Evolutionary conservation across 805 yeast species (phyloP).

Genomic region (Yamadazyma philogaea): DNA sequence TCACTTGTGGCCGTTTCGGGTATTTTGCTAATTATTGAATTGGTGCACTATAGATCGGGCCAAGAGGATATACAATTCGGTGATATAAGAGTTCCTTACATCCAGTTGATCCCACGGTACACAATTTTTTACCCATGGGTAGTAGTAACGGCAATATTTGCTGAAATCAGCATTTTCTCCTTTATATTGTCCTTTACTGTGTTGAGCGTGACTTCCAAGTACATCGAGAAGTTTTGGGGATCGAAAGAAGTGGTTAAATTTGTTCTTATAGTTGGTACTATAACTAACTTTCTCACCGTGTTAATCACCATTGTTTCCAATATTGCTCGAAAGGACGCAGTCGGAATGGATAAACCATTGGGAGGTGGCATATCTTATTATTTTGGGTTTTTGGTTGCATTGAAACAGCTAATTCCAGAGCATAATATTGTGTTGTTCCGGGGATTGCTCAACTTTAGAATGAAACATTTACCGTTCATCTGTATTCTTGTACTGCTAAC

Average conservation of each 20-base stretch:
- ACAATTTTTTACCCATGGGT: constrained; percentile 64
- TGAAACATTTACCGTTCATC: constrained; percentile 61
- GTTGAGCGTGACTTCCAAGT: constrained; percentile 40
- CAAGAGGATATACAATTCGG: constrained; percentile 22
- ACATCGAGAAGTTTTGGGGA: constrained; percentile 54
- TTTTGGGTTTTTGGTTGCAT: constrained; percentile 54
- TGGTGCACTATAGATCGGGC: constrained; percentile 16
- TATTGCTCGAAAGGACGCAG: constrained; percentile 31
- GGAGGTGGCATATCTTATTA: constrained; percentile 52
- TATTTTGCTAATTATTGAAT: constrained; percentile 13
- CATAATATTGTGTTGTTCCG: constrained; percentile 49
- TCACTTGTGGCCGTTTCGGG: constrained; percentile 38
- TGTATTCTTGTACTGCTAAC: constrained; percentile 28
- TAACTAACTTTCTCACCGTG: constrained; percentile 55
- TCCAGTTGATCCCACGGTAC: constrained; percentile 63
- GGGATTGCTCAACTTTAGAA: constrained; percentile 46
- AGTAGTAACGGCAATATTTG: constrained; percentile 57
- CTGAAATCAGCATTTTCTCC: constrained; percentile 51
- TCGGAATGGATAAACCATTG: constrained; percentile 42
- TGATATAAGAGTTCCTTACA: constrained; percentile 48
- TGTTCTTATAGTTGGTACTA: constrained; percentile 49
- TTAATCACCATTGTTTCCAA: constrained; percentile 38
- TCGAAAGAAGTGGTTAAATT: constrained; percentile 47
- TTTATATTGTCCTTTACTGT: constrained; percentile 39
- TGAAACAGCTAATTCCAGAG: constrained; percentile 58